Base-by-base conservation (phyloP, 306 rosid genomes). In the Sesbania bispinosa region DNA sequence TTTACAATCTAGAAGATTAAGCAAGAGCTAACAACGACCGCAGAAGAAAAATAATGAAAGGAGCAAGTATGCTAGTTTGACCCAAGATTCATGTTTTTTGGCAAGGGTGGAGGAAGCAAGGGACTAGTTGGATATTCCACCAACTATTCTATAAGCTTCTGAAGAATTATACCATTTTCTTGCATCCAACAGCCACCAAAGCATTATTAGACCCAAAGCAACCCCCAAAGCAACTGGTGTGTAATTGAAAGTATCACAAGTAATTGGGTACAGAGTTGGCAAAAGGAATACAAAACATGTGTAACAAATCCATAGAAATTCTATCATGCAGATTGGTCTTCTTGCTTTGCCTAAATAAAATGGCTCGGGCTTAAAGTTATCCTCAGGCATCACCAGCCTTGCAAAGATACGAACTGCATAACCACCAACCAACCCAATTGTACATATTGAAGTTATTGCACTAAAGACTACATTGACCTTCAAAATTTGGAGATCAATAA, bases 371-470 rank as follows among this genome's bases (percentile, higher is more conserved):
- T 78, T 85, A 85, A 89, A 89, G 74, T 87, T 70, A 69, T 63
- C 38, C 78, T 87, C 96, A 7, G 82, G 11, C 96, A 85, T 85
- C 5, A 87, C 85, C 87, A 89, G 59, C 41, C 93, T 81, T 29
- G 96, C 84, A 10, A 87, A 85, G 77, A 87, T 87, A 13, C 93
- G 96, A 48, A 89, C 93, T 35, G 96, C 93, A 69, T 87, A 85
- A 11, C 96, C 93, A 4, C 93, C 93, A 21, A 89, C 89, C 93
- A 93, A 87, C 32, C 96, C 90, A 0, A 89, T 82, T 10, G 96
- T 87, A 16, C 90, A 79, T 29, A 83, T 83, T 14, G 96, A 89
- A 58, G 90, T 87, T 39, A 83, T 87, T 51, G 96, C 93, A 3
- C 89, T 85, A 62, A 85, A 87, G 21, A 87, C 85, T 10, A 87